A percentile compares a stretch with the other conserved stretches of the same genome.
Conservation (phyloP, 2,329 filamentous ascomycete genomes). For the Rutstroemia sp. region DNA sequence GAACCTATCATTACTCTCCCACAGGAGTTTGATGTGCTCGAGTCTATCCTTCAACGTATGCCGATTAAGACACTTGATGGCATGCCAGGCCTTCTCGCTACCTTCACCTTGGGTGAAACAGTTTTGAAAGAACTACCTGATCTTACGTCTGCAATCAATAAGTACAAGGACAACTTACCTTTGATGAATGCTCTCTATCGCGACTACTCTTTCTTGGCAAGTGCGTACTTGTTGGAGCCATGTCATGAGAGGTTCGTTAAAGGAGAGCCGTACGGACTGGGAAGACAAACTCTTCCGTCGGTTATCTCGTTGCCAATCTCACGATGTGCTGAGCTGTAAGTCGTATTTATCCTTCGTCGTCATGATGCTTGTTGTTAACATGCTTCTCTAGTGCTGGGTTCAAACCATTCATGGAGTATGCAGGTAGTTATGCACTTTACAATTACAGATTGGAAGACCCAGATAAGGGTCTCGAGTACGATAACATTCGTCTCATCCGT, state of each 20-base stretch:
- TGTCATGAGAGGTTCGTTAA: conserved; percentile 70
- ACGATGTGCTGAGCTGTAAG: conserved; percentile 76
- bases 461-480: conserved; percentile 48
- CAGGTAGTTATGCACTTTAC: conserved; percentile 60
- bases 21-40: conserved; percentile 62
- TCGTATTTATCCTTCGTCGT: too few relatives aligned
- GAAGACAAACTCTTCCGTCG: conserved; percentile 62
- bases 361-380: not conserved
- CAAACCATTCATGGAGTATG: conserved; percentile 88
- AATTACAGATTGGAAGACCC: conserved; percentile 58
- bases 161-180: conserved; percentile 64
- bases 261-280: conserved; percentile 72
- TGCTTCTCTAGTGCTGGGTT: conserved; percentile 49
- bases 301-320: conserved; percentile 76
- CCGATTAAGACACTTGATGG: conserved; percentile 71
- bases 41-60: conserved; percentile 67
- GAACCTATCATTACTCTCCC: conserved; percentile 60
- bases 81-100: conserved; percentile 68
- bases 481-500: conserved; percentile 74
- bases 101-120: conserved; percentile 65
- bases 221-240: conserved; percentile 83
- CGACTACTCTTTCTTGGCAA: conserved; percentile 87
- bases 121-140: conserved; percentile 70
- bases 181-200: conserved; percentile 81
- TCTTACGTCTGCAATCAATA: conserved; percentile 64